phyloP scores from a whole-genome alignment of 768 basidiomycete species.

The Thelephora ganbajun region DNA sequence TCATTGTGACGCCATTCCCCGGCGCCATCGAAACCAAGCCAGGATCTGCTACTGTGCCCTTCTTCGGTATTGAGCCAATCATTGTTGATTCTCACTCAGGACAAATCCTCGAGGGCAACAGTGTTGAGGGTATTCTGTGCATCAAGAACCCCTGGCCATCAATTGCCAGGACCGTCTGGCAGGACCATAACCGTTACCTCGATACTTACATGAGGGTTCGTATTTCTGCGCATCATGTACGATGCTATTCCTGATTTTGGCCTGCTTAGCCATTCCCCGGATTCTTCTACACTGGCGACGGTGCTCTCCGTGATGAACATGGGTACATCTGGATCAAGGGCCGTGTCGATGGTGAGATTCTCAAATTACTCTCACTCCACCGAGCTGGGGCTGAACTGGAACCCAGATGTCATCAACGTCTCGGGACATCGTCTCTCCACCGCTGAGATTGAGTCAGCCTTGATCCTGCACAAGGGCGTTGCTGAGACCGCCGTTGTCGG shows the following conservation, averaged over 20 bases:
- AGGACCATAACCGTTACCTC: slow-evolving; percentile 79
- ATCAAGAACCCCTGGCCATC: slow-evolving; percentile 88
- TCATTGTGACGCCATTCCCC: slow-evolving; percentile 90
- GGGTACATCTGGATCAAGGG: slow-evolving; percentile 99
- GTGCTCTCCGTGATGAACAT: slow-evolving; percentile 84
- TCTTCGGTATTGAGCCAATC: slow-evolving; percentile 87
- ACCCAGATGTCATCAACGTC: slow-evolving; percentile 87
- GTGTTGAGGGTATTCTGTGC: slow-evolving; percentile 83
- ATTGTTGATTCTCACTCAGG: slow-evolving; percentile 68
- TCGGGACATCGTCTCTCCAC: slow-evolving; percentile 95
- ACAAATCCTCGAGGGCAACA: slow-evolving; percentile 59
- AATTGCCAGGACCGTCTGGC: slow-evolving; percentile 84
- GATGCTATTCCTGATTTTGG: neutral
- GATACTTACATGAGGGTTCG: slow-evolving; percentile 59
- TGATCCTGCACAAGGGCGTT: slow-evolving; percentile 89
- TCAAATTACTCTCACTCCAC: slow-evolving; percentile 3
- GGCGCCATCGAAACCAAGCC: slow-evolving; percentile 95
- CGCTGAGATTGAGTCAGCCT: slow-evolving; percentile 93
- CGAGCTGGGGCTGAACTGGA: neutral
- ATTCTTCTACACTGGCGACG: slow-evolving; percentile 94
- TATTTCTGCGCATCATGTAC: neutral
- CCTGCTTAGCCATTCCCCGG: slow-evolving; percentile 62
- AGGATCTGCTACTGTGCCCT: slow-evolving; percentile 92
- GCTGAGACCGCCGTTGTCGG: slow-evolving; percentile 95
- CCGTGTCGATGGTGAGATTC: slow-evolving; percentile 69